These are phyloP conservation scores for Pythium dissotocum DNA, from an alignment of 352 stramenopile species.

Conservation along the genomic window DNA sequence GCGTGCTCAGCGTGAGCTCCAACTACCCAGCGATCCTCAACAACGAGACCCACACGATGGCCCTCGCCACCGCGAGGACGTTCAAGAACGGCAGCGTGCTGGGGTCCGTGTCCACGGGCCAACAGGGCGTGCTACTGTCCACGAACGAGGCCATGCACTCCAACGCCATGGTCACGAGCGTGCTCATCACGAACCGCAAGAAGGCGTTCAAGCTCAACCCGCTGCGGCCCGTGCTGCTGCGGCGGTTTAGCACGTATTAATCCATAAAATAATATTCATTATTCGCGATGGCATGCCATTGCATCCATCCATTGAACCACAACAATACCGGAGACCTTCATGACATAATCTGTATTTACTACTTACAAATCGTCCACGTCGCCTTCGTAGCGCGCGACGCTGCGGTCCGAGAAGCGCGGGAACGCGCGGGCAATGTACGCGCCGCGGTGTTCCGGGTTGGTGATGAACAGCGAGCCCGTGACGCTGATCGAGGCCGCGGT, in stretches of 20 bases:
- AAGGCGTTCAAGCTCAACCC: constrained; percentile 61
- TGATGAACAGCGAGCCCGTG: constrained; percentile 96
- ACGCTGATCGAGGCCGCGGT: constrained; percentile 90
- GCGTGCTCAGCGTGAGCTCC: constrained; percentile 59
- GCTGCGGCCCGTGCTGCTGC: constrained; percentile 50
- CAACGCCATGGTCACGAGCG: constrained; percentile 77
- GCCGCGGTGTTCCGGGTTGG: constrained; percentile 94
- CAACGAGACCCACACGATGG: constrained; percentile 55
- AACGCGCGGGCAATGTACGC: constrained; percentile 95
- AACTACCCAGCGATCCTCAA: constrained; percentile 76
- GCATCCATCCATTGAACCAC: neutral
- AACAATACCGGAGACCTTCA: constrained; percentile 11
- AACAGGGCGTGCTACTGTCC: constrained; percentile 68
- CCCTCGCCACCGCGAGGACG: constrained; percentile 49
- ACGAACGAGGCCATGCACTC: constrained; percentile 60
- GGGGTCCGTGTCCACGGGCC: constrained; percentile 60
- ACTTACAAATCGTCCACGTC: constrained; percentile 74
- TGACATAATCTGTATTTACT: constrained; percentile 1
- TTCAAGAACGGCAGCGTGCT: constrained; percentile 63
- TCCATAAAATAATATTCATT: constrained; percentile 7
- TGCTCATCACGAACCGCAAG: constrained; percentile 83
- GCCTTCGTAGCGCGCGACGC: constrained; percentile 80
- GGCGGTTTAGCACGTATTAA: constrained; percentile 56
- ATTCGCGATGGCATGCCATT: neutral
- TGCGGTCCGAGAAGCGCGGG: constrained; percentile 90